Conservation (phyloP, 2,329 filamentous ascomycete species). For the Colletotrichum noveboracense region DNA sequence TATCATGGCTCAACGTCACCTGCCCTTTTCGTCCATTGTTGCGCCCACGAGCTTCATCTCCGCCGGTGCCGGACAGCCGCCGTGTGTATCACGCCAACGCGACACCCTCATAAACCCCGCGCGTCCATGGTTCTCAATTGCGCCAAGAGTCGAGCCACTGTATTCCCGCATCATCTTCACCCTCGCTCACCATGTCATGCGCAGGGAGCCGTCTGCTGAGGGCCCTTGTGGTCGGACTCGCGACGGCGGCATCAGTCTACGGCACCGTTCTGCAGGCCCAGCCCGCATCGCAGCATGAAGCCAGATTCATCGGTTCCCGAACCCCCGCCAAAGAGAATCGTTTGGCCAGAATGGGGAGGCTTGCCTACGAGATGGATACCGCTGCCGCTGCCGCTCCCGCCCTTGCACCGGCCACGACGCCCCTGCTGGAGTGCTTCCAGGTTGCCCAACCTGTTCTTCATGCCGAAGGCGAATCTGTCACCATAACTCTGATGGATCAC, state of each 20-base stretch:
- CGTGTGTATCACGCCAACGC: background rate
- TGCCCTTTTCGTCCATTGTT: background rate
- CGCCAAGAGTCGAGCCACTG: background rate
- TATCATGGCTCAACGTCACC: background rate
- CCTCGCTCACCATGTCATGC: background rate
- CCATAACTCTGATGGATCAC: slow-evolving; percentile 69
- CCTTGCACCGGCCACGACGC: background rate
- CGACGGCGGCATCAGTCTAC: background rate
- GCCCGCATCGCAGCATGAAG: background rate
- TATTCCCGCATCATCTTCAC: background rate
- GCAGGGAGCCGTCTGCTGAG: background rate
- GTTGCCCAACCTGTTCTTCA: slow-evolving; percentile 70
- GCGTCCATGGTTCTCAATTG: background rate
- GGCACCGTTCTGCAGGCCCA: background rate
- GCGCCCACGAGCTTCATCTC: background rate
- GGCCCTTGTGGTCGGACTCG: background rate
- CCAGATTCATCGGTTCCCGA: background rate
- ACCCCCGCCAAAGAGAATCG: background rate
- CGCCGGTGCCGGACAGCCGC: background rate
- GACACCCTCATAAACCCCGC: background rate
- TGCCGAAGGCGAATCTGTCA: slow-evolving; percentile 33
- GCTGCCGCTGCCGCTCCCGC: background rate
- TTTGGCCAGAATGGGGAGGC: background rate
- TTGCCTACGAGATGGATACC: slow-evolving; percentile 1
- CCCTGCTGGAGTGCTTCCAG: slow-evolving; percentile 67